phyloP scores from a whole-genome alignment of 345 rosid genomes.

The Jatropha curcas region DNA sequence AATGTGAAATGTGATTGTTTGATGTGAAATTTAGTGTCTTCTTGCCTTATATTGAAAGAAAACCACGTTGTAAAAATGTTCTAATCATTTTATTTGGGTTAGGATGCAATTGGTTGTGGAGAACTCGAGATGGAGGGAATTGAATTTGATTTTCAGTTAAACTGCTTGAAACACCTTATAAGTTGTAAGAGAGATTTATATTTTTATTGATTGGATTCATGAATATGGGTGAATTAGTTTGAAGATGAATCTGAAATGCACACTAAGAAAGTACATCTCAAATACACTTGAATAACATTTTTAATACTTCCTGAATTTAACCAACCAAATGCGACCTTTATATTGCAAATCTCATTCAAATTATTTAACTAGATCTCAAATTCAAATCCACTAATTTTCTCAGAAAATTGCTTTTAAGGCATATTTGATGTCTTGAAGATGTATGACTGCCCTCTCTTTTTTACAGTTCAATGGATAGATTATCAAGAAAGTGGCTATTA shows the following conservation, averaged over 20 bases:
- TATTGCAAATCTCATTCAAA: not conserved
- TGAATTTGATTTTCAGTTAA: not conserved
- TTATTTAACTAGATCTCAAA: not conserved
- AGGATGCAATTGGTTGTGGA: not conserved
- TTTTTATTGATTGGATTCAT: not conserved
- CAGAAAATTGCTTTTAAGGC: not conserved
- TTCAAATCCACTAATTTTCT: not conserved
- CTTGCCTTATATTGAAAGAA: not conserved
- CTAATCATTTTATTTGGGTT: not conserved
- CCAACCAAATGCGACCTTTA: not conserved
- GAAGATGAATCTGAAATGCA: not conserved
- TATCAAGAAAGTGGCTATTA: not conserved
- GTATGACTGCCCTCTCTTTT: not conserved
- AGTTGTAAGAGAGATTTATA: not conserved
- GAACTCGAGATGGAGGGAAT: not conserved
- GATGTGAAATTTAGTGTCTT: not conserved
- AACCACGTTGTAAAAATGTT: not conserved
- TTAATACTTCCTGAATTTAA: not conserved
- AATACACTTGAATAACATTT: not conserved
- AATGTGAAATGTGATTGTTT: not conserved
- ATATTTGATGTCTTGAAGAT: not conserved
- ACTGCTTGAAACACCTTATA: not conserved
- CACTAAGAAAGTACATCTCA: too few relatives aligned
- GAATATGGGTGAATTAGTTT: not conserved
- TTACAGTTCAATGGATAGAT: not conserved